phyloP scores from a whole-genome alignment of 495 filamentous ascomycete genomes.

The Xylaria venustula region DNA sequence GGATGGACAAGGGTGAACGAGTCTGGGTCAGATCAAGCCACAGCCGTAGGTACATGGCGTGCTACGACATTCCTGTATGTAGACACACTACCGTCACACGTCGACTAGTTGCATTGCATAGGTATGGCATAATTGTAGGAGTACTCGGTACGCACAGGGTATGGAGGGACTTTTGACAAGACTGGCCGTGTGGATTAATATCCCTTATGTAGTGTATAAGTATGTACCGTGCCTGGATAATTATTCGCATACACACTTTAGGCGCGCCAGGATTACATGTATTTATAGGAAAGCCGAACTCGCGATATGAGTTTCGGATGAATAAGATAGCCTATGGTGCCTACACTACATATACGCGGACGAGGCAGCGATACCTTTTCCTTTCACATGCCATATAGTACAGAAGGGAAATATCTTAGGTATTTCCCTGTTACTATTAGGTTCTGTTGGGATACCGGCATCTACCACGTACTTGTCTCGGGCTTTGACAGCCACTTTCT shows the following conservation, averaged over 20 bases:
- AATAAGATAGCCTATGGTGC: no score
- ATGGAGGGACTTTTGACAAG: conserved; percentile 14
- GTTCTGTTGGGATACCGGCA: no score
- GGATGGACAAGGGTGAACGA: neutral
- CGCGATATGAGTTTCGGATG: no score
- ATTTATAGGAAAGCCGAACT: conserved; percentile 4
- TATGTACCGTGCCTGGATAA: neutral
- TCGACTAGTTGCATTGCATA: conserved; percentile 9
- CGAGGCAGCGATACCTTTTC: no score
- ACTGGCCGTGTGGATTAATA: no score
- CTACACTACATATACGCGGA: no score
- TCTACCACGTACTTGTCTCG: no score
- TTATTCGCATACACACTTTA: neutral
- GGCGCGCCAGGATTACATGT: neutral
- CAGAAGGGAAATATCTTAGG: no score
- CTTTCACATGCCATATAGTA: no score
- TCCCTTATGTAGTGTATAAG: no score
- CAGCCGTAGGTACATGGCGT: neutral
- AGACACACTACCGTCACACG: conserved; percentile 4
- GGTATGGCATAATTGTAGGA: neutral
- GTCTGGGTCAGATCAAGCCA: conserved; percentile 12
- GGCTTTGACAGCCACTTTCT: no score
- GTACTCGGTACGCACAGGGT: conserved; percentile 5
- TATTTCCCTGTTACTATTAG: no score
- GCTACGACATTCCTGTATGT: neutral